A percentile compares a stretch with the other conserved stretches of the same genome.
phyloP scores from a whole-genome alignment of 192 early-diverging fungal species.

The Kickxella alabastrina region DNA sequence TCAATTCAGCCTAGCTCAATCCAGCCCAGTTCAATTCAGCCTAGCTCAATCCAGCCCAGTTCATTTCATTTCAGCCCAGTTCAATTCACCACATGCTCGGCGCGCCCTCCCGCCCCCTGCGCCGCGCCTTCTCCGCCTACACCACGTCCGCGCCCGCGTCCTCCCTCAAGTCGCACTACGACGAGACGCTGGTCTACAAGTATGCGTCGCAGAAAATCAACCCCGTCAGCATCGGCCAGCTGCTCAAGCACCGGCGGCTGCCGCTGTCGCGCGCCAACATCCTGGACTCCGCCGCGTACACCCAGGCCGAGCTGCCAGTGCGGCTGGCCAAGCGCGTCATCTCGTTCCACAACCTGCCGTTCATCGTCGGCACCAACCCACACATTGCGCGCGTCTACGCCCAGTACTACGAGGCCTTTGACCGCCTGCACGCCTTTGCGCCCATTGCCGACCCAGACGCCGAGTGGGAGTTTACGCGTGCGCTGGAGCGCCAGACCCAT shows the following conservation, averaged over 20 bases:
- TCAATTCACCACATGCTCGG: not conserved
- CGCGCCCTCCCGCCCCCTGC: not conserved
- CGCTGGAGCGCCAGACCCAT: slow-evolving; percentile 68
- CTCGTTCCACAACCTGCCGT: slow-evolving; percentile 84
- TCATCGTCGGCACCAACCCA: slow-evolving; percentile 96
- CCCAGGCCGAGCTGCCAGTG: slow-evolving; percentile 79
- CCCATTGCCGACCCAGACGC: slow-evolving; percentile 54
- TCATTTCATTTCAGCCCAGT: too few relatives aligned
- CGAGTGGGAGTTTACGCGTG: slow-evolving; percentile 64
- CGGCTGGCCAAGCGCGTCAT: slow-evolving; percentile 82
- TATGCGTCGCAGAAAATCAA: slow-evolving; percentile 45
- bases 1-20: too few relatives aligned
- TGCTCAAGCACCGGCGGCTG: slow-evolving; percentile 70
- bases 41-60: too few relatives aligned
- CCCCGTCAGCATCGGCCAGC: slow-evolving; percentile 72
- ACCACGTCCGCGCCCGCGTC: too few relatives aligned
- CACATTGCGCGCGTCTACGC: slow-evolving; percentile 79
- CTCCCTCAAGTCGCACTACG: slow-evolving; percentile 38
- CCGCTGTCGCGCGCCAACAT: slow-evolving; percentile 54
- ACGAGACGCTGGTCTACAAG: slow-evolving; percentile 48
- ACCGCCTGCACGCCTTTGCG: slow-evolving; percentile 63
- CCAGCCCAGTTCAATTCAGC: too few relatives aligned
- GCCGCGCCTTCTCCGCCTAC: too few relatives aligned
- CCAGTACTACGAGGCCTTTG: slow-evolving; percentile 77
- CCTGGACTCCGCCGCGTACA: slow-evolving; percentile 60